Evolutionary conservation across 2,329 filamentous ascomycete genomes (phyloP).

Genomic region (Paraphoma sp.): DNA sequence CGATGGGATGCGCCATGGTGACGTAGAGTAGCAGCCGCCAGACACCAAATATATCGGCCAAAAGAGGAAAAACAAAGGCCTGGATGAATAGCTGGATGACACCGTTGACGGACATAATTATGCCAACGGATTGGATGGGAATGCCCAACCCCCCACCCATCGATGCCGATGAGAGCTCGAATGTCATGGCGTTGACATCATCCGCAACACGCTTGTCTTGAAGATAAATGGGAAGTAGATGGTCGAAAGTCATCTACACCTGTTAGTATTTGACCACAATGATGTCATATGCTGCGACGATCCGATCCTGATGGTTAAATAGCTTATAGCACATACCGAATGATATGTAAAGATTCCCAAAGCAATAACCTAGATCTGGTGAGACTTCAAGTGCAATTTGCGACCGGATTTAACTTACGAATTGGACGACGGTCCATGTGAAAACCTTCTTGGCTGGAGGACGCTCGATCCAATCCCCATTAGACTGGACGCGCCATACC

Average conservation of each 20-base stretch:
- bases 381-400: no score
- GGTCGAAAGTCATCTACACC: conserved; percentile 81
- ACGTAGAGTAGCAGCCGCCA: conserved; percentile 72
- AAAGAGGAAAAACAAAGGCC: conserved; percentile 71
- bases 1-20: conserved; percentile 69
- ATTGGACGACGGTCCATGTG: conserved; percentile 71
- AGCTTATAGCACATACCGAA: conserved; percentile 52
- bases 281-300: no score
- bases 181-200: conserved; percentile 37
- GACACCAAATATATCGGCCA: conserved; percentile 69
- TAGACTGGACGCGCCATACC: conserved; percentile 58
- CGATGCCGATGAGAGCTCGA: conserved; percentile 33
- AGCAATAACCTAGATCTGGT: conserved; percentile 61
- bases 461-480: conserved; percentile 52
- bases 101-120: conserved; percentile 74
- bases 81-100: conserved; percentile 76
- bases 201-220: conserved; percentile 70
- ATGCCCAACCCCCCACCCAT: conserved; percentile 69
- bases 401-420: conserved; percentile 49
- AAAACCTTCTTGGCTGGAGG: conserved; percentile 56
- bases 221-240: conserved; percentile 89
- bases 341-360: conserved; percentile 93
- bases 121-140: conserved; percentile 69
- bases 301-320: no score
- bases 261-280: conserved; percentile 2